Conservation (phyloP, 1,284 basidiomycete genomes). For the Melampsora americana region DNA sequence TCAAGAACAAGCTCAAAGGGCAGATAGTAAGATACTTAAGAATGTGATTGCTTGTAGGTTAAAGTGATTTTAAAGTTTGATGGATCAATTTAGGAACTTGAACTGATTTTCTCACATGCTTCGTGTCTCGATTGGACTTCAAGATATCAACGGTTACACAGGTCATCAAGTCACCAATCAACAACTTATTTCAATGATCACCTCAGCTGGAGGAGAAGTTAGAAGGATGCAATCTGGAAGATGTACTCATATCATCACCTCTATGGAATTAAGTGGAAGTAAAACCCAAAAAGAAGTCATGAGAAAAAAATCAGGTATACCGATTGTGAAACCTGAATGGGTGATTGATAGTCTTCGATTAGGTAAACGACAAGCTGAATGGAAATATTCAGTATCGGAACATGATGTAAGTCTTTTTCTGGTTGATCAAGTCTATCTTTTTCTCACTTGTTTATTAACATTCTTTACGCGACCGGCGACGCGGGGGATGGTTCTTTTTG, state of each 20-base stretch:
- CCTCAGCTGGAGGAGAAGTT: constrained; percentile 26
- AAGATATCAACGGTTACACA: constrained; percentile 42
- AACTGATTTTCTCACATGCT: no score
- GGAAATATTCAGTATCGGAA: constrained; percentile 28
- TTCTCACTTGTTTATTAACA: no score
- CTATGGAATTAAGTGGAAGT: constrained; percentile 33
- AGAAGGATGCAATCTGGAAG: constrained; percentile 10
- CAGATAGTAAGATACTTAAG: constrained; percentile 25
- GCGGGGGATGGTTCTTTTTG: no score
- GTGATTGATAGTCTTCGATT: constrained; percentile 21
- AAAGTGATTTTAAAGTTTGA: no score
- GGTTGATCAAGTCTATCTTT: no score
- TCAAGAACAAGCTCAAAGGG: constrained; percentile 22
- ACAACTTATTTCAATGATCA: constrained; percentile 21
- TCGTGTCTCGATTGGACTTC: no score
- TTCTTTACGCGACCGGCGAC: no score
- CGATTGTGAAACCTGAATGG: constrained; percentile 35
- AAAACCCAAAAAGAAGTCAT: constrained; percentile 27
- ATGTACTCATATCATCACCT: constrained; percentile 36
- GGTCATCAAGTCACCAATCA: constrained; percentile 29
- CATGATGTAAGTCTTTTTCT: constrained; percentile 6
- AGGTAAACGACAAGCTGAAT: constrained; percentile 38
- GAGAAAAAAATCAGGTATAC: constrained; percentile 2
- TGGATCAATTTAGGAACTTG: no score
- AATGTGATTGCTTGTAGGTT: constrained; percentile 24